These are phyloP conservation scores for Mucor sp. DNA, from an alignment of 371 early-diverging fungal species.

Conservation along the genomic window DNA sequence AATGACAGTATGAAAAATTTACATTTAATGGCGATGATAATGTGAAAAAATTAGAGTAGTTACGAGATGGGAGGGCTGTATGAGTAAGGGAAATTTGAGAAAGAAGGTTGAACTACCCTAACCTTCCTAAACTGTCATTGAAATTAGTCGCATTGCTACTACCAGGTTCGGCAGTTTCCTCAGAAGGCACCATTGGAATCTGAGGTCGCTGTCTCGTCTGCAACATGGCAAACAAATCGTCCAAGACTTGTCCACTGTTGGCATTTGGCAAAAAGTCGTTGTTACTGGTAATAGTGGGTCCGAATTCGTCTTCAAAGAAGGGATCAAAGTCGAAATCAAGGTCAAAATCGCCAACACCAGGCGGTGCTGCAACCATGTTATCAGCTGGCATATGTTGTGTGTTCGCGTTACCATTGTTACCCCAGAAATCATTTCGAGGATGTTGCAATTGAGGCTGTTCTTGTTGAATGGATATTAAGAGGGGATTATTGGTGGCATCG, in stretches of 20 bases:
- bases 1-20: background rate
- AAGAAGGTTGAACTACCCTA: background rate
- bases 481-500: background rate
- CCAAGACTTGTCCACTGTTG: constrained; percentile 28
- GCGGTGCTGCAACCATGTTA: background rate
- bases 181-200: constrained; percentile 22
- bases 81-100: background rate
- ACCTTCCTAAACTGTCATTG: background rate
- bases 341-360: constrained; percentile 13
- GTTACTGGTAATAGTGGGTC: constrained; percentile 8
- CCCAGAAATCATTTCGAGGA: background rate
- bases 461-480: constrained; percentile 6
- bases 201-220: constrained; percentile 37
- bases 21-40: background rate
- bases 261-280: constrained; percentile 27
- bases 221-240: constrained; percentile 33
- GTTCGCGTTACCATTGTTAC: constrained; percentile 2
- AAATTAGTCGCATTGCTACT: background rate
- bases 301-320: constrained; percentile 41
- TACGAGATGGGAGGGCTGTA: background rate
- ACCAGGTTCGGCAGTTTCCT: constrained; percentile 5
- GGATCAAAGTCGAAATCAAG: constrained; percentile 30
- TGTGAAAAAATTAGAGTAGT: background rate
- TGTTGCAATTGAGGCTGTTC: background rate
- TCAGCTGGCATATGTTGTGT: background rate